phyloP scores from a whole-genome alignment of 129 eudicot genomes.

The Tagetes erecta region DNA sequence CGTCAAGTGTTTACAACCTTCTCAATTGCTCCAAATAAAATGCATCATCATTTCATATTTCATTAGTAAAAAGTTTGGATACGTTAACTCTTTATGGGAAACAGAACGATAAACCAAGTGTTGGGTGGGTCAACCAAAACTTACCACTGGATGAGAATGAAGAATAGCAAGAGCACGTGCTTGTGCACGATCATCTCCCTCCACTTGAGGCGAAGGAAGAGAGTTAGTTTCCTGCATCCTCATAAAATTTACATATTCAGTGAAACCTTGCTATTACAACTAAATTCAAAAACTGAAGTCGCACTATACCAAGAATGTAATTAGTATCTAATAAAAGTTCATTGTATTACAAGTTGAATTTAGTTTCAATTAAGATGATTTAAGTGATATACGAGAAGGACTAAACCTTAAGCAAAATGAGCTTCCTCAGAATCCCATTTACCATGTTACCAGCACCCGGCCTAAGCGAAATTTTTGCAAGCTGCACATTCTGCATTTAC shows the following conservation, averaged over 20 bases:
- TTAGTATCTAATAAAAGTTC: neutral
- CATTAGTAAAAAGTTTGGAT: neutral
- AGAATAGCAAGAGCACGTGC: constrained; percentile 92
- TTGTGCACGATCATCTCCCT: constrained; percentile 87
- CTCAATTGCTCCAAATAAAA: neutral
- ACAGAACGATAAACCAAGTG: neutral
- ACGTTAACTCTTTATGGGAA: neutral
- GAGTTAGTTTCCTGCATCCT: constrained; percentile 65
- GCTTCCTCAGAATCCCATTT: constrained; percentile 88
- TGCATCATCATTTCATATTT: neutral
- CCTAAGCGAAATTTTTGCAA: constrained; percentile 88
- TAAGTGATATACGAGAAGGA: constrained; percentile 10
- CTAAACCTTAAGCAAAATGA: constrained; percentile 68
- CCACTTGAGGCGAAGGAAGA: constrained; percentile 71
- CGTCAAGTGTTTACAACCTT: neutral
- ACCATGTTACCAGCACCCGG: constrained; percentile 99
- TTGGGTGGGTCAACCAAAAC: constrained; percentile 26
- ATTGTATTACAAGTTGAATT: constrained; percentile 13
- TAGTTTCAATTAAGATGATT: neutral
- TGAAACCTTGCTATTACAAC: constrained; percentile 2
- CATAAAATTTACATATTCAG: constrained; percentile 16
- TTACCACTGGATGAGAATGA: constrained; percentile 95
- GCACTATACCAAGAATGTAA: neutral
- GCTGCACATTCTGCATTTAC: constrained; percentile 78
- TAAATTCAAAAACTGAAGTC: constrained; percentile 11